Base-by-base conservation (phyloP, 352 stramenopile genomes). In the Pythium dissimile region DNA sequence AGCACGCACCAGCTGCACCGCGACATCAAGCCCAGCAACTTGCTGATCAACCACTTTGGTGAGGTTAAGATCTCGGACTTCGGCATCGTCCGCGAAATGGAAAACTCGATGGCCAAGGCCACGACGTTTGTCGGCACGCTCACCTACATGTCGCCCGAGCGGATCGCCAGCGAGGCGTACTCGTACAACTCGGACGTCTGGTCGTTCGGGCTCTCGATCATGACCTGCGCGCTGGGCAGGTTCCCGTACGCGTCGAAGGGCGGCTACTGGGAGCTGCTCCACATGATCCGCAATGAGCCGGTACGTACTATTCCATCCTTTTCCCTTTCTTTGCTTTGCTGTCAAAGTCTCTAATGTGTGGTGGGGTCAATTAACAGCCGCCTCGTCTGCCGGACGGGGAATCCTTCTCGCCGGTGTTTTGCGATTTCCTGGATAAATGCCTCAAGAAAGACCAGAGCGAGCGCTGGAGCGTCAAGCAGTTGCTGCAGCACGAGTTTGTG, bases 21-120 rank as follows among this genome's bases (percentile, higher is more conserved):
- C 24, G 94, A 98, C 45, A 96, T 98, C 48, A 98, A 98, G 57
- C 89, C 89, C 11, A 86, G 85, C 47, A 98, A 98, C 66, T 58
- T 98, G 21, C 75, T 98, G 21, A 94, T 98, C 55, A 97, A 96
- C 57, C 84, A 95, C 64, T 85, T 91, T 52, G 89, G 83, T 13
- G 84, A 93, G 46, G 88, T 96, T 51, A 97, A 97, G 73, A 77
- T 94, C 42, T 90, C 83, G 23, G 84, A 94, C 49, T 92, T 94
- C 62, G 84, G 83, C 6, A 92, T 94, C 41, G 81, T 87, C 24
- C 79, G 80, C 15, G 80, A 94, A 53, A 90, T 94, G 80, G 80
- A 91, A 46, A 89, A 91, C 55, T 92, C 84, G 2, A 73, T 92
- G 66, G 77, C 84, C 7, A 93, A 96, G 59, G 81, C 88, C 26